Evolutionary conservation across 2,329 filamentous ascomycete genomes (phyloP).

Genomic region (Aquanectria penicillioides): DNA sequence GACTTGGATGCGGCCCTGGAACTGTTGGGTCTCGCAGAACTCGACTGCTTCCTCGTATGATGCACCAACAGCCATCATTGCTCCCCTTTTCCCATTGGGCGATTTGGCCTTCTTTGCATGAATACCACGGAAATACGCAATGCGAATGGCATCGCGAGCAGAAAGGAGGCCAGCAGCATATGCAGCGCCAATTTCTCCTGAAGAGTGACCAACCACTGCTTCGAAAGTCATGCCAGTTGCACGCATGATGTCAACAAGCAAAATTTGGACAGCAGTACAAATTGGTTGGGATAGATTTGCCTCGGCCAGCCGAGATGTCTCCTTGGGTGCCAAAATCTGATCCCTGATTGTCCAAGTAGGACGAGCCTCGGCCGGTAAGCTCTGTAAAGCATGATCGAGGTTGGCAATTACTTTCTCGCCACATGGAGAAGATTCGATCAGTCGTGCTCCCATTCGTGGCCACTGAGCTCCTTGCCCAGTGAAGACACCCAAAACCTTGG

Average conservation of each 20-base stretch:
- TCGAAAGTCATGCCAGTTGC: constrained; percentile 46
- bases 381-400: constrained; percentile 35
- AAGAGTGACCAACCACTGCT: constrained; percentile 58
- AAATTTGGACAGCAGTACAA: constrained; percentile 44
- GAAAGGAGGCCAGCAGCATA: constrained; percentile 58
- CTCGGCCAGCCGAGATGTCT: constrained; percentile 15
- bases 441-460: constrained; percentile 44
- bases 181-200: constrained; percentile 60
- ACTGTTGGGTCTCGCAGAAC: constrained; percentile 1
- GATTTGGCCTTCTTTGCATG: not conserved
- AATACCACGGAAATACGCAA: constrained; percentile 28
- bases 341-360: constrained; percentile 36
- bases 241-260: constrained; percentile 40
- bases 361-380: constrained; percentile 32
- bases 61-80: constrained; percentile 38
- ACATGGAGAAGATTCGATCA: constrained; percentile 25
- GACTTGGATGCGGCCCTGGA: constrained; percentile 33
- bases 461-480: constrained; percentile 50
- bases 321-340: not conserved
- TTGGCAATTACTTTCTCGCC: constrained; percentile 20
- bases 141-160: constrained; percentile 35
- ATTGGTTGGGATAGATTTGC: constrained; percentile 45
- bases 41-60: constrained; percentile 27
- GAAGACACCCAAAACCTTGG: constrained; percentile 42
- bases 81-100: not conserved